phyloP scores from a whole-genome alignment of 805 yeast genomes.

The Blastobotrys attinorum region DNA sequence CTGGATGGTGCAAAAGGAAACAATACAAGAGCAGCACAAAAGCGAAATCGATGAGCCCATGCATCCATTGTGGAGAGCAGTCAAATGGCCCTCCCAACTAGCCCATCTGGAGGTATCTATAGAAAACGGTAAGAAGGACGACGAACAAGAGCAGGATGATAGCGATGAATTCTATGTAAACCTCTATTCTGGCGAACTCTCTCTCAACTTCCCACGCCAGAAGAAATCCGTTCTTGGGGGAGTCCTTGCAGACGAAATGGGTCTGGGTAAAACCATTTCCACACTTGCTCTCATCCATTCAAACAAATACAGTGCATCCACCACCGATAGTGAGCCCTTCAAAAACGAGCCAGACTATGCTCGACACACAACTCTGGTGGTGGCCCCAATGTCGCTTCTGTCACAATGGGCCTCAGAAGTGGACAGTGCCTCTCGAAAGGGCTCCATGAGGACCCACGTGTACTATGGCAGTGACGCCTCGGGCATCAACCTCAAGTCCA shows the following conservation, averaged over 20 bases:
- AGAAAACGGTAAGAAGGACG: constrained; percentile 8
- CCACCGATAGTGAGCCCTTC: constrained; percentile 1
- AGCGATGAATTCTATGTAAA: constrained; percentile 58
- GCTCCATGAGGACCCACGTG: constrained; percentile 31
- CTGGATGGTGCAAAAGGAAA: constrained; percentile 83
- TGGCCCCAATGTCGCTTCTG: constrained; percentile 87
- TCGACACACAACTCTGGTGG: constrained; percentile 60
- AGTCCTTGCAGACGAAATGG: constrained; percentile 94
- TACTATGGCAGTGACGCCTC: constrained; percentile 70
- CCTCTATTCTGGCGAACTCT: constrained; percentile 70
- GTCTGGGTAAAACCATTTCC: constrained; percentile 87
- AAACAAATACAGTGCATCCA: constrained; percentile 23
- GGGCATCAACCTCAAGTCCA: constrained; percentile 38
- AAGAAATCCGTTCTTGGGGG: constrained; percentile 67
- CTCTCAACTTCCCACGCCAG: constrained; percentile 57
- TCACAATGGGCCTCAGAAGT: constrained; percentile 89
- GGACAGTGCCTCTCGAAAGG: constrained; percentile 35
- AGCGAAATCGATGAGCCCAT: constrained; percentile 41
- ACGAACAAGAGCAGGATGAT: constrained; percentile 34
- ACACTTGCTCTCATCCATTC: constrained; percentile 66
- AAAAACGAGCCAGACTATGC: constrained; percentile 39
- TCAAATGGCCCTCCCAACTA: constrained; percentile 52
- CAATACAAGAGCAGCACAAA: constrained; percentile 36
- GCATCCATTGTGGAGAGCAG: constrained; percentile 83
- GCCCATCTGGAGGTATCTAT: constrained; percentile 1